These are phyloP conservation scores for Peronospora belbahrii DNA, from an alignment of 352 stramenopile species.

Conservation along the genomic window DNA sequence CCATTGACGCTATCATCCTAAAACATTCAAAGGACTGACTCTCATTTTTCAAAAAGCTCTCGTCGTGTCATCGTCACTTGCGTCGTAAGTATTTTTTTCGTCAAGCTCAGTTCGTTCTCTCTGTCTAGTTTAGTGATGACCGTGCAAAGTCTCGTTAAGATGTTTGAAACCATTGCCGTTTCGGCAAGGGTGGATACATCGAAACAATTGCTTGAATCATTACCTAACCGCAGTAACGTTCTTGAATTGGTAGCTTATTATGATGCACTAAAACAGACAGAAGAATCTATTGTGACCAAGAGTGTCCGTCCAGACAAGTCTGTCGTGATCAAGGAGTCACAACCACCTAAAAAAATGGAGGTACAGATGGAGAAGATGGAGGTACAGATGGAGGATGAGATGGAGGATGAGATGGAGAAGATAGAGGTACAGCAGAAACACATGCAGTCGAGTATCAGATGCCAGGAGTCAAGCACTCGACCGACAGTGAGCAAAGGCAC, in stretches of 20 bases:
- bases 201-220: slow-evolving; percentile 6
- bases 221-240: slow-evolving; percentile 17
- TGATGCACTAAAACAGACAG: slow-evolving; percentile 15
- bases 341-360: slow-evolving; percentile 6
- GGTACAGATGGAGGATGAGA: neutral
- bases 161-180: slow-evolving; percentile 27
- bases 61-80: slow-evolving; percentile 9
- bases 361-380: slow-evolving; percentile 1
- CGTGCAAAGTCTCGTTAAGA: slow-evolving; percentile 28
- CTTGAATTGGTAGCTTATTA: slow-evolving; percentile 26
- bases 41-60: slow-evolving; percentile 4
- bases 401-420: neutral
- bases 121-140: slow-evolving; percentile 19
- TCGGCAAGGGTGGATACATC: slow-evolving; percentile 2
- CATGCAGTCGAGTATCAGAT: slow-evolving; percentile 9
- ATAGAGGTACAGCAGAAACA: neutral
- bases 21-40: no score
- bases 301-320: slow-evolving; percentile 7
- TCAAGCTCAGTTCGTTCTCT: slow-evolving; percentile 15
- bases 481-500: no score
- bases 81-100: slow-evolving; percentile 11
- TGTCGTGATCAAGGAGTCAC: neutral
- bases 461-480: slow-evolving; percentile 21
- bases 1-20: no score
- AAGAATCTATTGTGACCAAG: slow-evolving; percentile 18